A percentile compares a stretch with the other conserved stretches of the same genome.
phyloP scores from a whole-genome alignment of 2,329 filamentous ascomycete genomes.

The Thielaviopsis populi region DNA sequence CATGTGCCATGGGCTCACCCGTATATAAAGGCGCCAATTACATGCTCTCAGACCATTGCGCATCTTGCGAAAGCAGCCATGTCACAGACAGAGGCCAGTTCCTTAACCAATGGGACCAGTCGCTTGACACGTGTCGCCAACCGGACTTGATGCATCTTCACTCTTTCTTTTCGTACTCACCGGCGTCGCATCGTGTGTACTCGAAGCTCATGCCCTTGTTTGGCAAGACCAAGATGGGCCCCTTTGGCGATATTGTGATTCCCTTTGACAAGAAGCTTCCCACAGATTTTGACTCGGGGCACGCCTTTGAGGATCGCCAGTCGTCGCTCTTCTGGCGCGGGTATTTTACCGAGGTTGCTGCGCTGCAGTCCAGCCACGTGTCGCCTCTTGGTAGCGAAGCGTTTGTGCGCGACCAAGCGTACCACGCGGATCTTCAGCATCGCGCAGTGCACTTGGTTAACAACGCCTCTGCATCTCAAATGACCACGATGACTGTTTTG shows the following conservation, averaged over 20 bases:
- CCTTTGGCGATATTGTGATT: constrained; percentile 64
- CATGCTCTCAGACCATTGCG: constrained; percentile 10
- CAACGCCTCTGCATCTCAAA: constrained; percentile 36
- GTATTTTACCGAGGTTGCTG: constrained; percentile 9
- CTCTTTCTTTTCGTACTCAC: constrained; percentile 51
- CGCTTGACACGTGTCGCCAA: constrained; percentile 58
- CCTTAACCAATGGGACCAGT: constrained; percentile 47
- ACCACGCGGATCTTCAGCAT: constrained; percentile 55
- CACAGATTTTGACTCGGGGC: constrained; percentile 26
- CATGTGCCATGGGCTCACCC: constrained; percentile 48
- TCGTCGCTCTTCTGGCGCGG: constrained; percentile 62
- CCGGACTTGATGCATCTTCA: constrained; percentile 61
- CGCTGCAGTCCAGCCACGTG: background rate
- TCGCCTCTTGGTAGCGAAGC: constrained; percentile 30
- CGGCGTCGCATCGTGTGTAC: constrained; percentile 41
- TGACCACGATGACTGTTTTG: constrained; percentile 44
- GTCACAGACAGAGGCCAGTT: constrained; percentile 49
- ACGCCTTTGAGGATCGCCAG: constrained; percentile 44
- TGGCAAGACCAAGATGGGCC: constrained; percentile 54
- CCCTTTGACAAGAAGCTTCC: constrained; percentile 31
- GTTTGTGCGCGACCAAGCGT: constrained; percentile 32
- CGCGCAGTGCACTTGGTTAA: constrained; percentile 57
- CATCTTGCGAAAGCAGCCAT: constrained; percentile 22
- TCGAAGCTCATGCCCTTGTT: constrained; percentile 59
- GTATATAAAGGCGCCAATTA: constrained; percentile 19